Base-by-base conservation (phyloP, 192 early-diverging fungal species). In the Coemansia sp. region DNA sequence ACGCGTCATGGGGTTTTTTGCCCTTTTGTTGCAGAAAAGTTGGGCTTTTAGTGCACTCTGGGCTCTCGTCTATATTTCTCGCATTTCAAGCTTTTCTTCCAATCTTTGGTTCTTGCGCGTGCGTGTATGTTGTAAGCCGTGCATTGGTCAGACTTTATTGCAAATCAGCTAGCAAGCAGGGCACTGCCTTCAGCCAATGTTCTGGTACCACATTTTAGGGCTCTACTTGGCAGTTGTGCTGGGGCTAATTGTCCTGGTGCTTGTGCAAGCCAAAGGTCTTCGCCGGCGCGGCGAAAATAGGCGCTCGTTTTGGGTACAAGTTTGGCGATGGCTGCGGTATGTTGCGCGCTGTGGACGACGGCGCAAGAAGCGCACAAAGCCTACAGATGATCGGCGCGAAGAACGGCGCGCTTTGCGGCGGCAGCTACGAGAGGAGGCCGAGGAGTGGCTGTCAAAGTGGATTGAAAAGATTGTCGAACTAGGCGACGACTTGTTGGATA, bases 361-460 rank as follows among this genome's bases (percentile, higher is more conserved):
- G 37, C 76, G 76, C 60, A 79, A 79, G 63, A 73, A 66, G 61
- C 55, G 69, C 12, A 46, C 70, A 42, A 73, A 66, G 47, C 70
- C 60, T 0, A 36, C 31, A 23, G 61, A 68, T 1, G 70, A 73
- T 50, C 57, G 76, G 40, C 76, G 71, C 25, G 76, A 79, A 44
- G 76, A 79, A 54, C 58, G 76, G 18, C 70, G 76, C 5, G 76
- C 76, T 3, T 54, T 79, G 38, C 76, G 76, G 31, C 64, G 65
- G 54, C 70, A 73, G 61, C 54, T 79, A 31, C 76, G 76, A 49
- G 76, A 79, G 58, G 76, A 79, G 26, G 76, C 76, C 18, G 70
- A 79, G 25, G 76, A 79, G 46, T 79, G 76, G 76, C 56, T 79
- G 23, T 51, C 63, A 10, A 60, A 79, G 63, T 73, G 70, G 70